Evolutionary conservation across 257 asterid genomes (phyloP).

Genomic region (Scutellaria minor): DNA sequence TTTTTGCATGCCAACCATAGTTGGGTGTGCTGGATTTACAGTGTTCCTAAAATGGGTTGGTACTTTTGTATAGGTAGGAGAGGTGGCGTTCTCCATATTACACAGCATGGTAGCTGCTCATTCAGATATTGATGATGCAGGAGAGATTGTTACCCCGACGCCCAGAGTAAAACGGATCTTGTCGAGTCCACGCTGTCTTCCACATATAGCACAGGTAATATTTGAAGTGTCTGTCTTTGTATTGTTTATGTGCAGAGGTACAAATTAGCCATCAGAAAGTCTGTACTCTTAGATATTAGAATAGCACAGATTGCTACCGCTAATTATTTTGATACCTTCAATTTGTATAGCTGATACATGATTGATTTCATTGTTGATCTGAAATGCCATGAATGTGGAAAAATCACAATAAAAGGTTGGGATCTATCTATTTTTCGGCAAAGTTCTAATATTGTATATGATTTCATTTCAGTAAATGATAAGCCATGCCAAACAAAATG

Average conservation of each 20-base stretch:
- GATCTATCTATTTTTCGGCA: neutral
- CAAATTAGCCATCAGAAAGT: conserved; percentile 13
- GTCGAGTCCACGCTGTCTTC: conserved; percentile 94
- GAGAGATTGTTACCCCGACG: conserved; percentile 97
- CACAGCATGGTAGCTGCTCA: conserved; percentile 99
- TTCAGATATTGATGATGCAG: conserved; percentile 99
- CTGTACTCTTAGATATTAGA: conserved; percentile 24
- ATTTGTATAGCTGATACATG: neutral
- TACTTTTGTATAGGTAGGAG: conserved; percentile 73
- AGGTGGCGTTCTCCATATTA: conserved; percentile 84
- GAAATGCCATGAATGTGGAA: conserved; percentile 7
- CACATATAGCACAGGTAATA: conserved; percentile 96
- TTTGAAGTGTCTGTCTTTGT: conserved; percentile 29
- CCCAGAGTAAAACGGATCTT: conserved; percentile 93
- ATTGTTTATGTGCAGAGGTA: conserved; percentile 21
- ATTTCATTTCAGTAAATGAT: conserved; percentile 5
- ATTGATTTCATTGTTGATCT: conserved; percentile 18
- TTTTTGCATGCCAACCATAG: conserved; percentile 12
- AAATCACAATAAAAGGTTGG: neutral
- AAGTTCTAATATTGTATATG: conserved; percentile 9
- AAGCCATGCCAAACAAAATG: neutral
- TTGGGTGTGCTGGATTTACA: conserved; percentile 27
- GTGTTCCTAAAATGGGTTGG: conserved; percentile 28
- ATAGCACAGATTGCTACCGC: conserved; percentile 19
- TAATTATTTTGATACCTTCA: conserved; percentile 19